These are phyloP conservation scores for Cyclocybe cylindracea DNA, from an alignment of 768 basidiomycete species.

Conservation along the genomic window DNA sequence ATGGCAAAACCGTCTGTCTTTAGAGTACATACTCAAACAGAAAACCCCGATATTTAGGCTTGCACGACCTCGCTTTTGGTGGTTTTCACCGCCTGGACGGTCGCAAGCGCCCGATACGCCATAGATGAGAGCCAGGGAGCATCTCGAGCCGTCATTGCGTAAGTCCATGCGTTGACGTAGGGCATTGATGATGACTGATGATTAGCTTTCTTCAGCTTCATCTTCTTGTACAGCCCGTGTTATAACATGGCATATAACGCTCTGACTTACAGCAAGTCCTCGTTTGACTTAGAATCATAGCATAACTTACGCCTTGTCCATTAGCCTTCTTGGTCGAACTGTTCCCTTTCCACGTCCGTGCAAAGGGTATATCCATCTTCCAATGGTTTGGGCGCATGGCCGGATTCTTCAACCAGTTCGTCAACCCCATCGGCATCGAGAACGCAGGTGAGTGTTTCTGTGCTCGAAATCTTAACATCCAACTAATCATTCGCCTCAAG, in stretches of 20 bases:
- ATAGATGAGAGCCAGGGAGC: slow-evolving; percentile 42
- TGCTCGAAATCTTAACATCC: too few species aligned
- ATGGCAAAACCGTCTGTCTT: slow-evolving; percentile 10
- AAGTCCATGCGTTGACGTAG: slow-evolving; percentile 9
- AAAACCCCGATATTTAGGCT: slow-evolving; percentile 22
- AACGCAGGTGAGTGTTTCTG: slow-evolving; percentile 46
- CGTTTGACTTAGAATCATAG: neutral
- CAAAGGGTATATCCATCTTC: slow-evolving; percentile 62
- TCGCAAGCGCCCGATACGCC: slow-evolving; percentile 49
- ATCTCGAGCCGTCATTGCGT: slow-evolving; percentile 53
- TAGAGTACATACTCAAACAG: neutral
- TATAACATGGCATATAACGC: slow-evolving; percentile 62
- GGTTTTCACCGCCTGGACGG: slow-evolving; percentile 55
- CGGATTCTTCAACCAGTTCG: slow-evolving; percentile 66
- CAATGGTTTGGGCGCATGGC: slow-evolving; percentile 58
- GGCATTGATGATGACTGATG: neutral
- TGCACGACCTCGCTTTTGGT: slow-evolving; percentile 48
- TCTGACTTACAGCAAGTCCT: slow-evolving; percentile 48
- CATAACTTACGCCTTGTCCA: neutral
- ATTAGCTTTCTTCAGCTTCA: slow-evolving; percentile 37
- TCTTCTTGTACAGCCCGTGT: slow-evolving; percentile 56
- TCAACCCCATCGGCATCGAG: slow-evolving; percentile 63
- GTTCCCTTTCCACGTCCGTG: slow-evolving; percentile 64
- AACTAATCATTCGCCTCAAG: slow-evolving; percentile 12
- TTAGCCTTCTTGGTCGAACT: slow-evolving; percentile 66